Percentiles rank a stretch among this genome's conserved stretches.
Conservation (phyloP, 768 basidiomycete species). For the Tremella yokohamensis region DNA sequence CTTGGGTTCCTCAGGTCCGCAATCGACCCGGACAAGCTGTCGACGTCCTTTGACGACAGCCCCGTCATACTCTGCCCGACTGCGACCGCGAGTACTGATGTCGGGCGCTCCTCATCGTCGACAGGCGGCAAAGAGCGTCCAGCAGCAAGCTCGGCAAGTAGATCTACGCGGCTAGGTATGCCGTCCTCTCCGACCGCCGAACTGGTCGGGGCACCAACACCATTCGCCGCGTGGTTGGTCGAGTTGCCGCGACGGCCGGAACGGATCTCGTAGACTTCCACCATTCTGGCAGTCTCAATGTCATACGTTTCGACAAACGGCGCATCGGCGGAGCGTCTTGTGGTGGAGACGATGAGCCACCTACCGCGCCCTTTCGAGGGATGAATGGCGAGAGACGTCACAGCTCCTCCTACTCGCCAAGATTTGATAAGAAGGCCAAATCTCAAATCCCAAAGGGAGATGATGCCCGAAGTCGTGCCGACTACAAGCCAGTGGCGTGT, state of each 20-base stretch:
- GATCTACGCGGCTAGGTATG: slow-evolving; percentile 15
- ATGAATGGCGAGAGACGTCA: slow-evolving; percentile 62
- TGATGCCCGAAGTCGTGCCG: slow-evolving; percentile 76
- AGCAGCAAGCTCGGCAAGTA: slow-evolving; percentile 25
- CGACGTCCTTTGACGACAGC: slow-evolving; percentile 24
- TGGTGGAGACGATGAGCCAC: slow-evolving; percentile 83
- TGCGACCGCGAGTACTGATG: slow-evolving; percentile 22
- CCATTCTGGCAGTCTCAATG: slow-evolving; percentile 71
- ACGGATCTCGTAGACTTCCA: slow-evolving; percentile 70
- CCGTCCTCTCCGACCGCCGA: slow-evolving; percentile 11
- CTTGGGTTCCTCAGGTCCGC: slow-evolving; percentile 43
- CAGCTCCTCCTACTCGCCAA: slow-evolving; percentile 66
- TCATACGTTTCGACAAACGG: slow-evolving; percentile 85
- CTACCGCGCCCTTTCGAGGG: slow-evolving; percentile 81
- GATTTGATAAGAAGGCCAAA: slow-evolving; percentile 84
- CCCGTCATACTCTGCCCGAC: slow-evolving; percentile 28
- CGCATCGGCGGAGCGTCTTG: slow-evolving; percentile 50
- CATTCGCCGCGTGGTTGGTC: slow-evolving; percentile 16
- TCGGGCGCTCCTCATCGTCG: slow-evolving; percentile 6
- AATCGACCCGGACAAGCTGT: slow-evolving; percentile 53
- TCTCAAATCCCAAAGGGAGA: slow-evolving; percentile 91
- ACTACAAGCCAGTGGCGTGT: slow-evolving; percentile 83
- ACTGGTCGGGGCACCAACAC: neutral
- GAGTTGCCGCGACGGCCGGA: neutral
- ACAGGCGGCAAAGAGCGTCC: slow-evolving; percentile 10